Percentiles rank a stretch among this genome's conserved stretches.
These are phyloP conservation scores for Microdochium nivale DNA, from an alignment of 2,329 filamentous ascomycete species.

Conservation along the genomic window DNA sequence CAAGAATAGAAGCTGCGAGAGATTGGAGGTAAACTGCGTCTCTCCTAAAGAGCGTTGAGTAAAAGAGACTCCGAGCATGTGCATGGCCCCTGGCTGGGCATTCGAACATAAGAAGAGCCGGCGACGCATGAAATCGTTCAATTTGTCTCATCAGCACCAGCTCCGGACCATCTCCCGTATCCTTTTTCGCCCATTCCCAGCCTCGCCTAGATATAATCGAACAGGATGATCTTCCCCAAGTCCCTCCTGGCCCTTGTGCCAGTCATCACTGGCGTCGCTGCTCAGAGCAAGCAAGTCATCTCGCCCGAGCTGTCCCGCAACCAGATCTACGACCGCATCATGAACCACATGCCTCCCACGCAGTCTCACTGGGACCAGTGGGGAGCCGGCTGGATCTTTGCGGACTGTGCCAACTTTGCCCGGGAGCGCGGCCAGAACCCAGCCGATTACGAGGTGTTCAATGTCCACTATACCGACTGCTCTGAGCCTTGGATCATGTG, in stretches of 20 bases:
- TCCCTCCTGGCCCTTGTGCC: not conserved
- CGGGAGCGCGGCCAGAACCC: conserved; percentile 7
- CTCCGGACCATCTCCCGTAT: too few species aligned
- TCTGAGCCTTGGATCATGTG: conserved; percentile 19
- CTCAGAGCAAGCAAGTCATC: not conserved
- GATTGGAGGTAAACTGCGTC: too few species aligned
- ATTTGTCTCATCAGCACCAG: too few species aligned
- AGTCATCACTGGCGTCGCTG: not conserved
- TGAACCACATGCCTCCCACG: not conserved
- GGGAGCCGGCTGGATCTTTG: conserved; percentile 11
- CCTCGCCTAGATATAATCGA: not conserved
- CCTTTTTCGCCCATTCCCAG: not conserved
- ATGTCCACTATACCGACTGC: conserved; percentile 19
- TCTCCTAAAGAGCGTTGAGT: too few species aligned
- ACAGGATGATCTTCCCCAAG: not conserved
- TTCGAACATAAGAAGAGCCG: too few species aligned
- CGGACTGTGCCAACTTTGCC: conserved; percentile 10
- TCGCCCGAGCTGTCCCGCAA: not conserved
- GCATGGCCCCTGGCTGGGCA: too few species aligned
- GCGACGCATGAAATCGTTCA: too few species aligned
- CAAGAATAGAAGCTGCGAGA: too few species aligned
- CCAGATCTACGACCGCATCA: not conserved
- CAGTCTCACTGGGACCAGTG: conserved; percentile 7
- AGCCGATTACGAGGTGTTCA: conserved; percentile 14
- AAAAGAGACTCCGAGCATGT: too few species aligned